Percentiles rank a stretch among this genome's conserved stretches.
Evolutionary conservation across 805 yeast species (phyloP).

Genomic region (Schwanniomyces polymorphus): DNA sequence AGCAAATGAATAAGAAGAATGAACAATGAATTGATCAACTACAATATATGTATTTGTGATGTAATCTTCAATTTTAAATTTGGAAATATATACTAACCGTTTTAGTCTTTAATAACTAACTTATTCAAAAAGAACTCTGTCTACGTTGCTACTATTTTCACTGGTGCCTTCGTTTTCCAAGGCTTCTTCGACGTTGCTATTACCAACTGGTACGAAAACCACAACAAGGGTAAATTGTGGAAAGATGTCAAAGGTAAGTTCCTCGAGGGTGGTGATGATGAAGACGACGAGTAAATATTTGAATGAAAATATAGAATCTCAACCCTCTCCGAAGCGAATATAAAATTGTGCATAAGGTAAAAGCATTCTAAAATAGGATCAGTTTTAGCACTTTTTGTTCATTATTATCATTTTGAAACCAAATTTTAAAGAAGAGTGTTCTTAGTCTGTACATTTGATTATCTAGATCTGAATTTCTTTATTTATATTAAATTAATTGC

Average conservation of each 20-base stretch:
- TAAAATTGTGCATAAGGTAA: not conserved
- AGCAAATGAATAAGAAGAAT: no score
- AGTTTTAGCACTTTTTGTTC: not conserved
- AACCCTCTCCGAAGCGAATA: not conserved
- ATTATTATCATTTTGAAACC: not conserved
- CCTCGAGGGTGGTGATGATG: constrained; percentile 57
- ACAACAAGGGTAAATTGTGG: constrained; percentile 87
- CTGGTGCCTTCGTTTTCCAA: constrained; percentile 85
- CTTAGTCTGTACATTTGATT: not conserved
- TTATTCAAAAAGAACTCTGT: constrained; percentile 86
- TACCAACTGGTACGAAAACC: constrained; percentile 70
- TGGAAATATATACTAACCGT: not conserved
- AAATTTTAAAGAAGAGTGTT: not conserved
- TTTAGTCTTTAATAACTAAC: constrained; percentile 9
- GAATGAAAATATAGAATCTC: not conserved
- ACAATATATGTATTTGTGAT: no score
- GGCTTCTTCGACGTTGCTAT: constrained; percentile 67
- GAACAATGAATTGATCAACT: no score
- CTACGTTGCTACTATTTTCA: constrained; percentile 79
- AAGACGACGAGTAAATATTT: constrained; percentile 46
- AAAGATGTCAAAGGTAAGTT: constrained; percentile 66
- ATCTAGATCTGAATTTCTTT: not conserved
- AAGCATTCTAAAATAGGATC: not conserved
- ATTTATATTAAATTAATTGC: constrained; percentile 1
- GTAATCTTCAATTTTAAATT: no score